Percentiles rank a stretch among this genome's conserved stretches.
Evolutionary conservation across 2,329 filamentous ascomycete species (phyloP).

Genomic region (Fusarium longipes): DNA sequence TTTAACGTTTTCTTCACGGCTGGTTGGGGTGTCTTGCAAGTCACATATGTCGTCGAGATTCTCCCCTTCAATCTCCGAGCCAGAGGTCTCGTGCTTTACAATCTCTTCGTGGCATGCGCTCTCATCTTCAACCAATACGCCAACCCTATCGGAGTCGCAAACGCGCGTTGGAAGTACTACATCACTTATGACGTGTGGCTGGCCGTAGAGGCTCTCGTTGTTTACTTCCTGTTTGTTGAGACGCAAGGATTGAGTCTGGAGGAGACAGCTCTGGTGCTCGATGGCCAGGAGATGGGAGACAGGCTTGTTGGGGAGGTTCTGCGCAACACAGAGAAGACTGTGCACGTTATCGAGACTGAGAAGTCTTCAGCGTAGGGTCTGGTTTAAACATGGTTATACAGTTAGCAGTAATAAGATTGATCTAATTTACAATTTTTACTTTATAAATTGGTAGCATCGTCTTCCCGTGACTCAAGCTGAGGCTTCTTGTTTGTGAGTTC

Average conservation of each 20-base stretch:
- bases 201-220: constrained; percentile 11
- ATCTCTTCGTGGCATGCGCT: constrained; percentile 8
- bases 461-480: not conserved
- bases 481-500: rapidly evolving
- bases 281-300: constrained; percentile 51
- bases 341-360: constrained; percentile 10
- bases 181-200: constrained; percentile 17
- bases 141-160: constrained; percentile 11
- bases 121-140: constrained; percentile 22
- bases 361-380: not conserved
- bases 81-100: constrained; percentile 3
- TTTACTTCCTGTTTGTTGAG: constrained; percentile 22
- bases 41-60: constrained; percentile 20
- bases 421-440: not conserved
- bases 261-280: constrained; percentile 13
- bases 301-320: constrained; percentile 18
- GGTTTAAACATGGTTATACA: rapidly evolving
- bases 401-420: not conserved
- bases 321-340: constrained; percentile 4
- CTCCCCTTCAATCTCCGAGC: constrained; percentile 13
- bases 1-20: constrained; percentile 21
- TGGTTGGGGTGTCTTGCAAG: constrained; percentile 19
- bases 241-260: constrained; percentile 5
- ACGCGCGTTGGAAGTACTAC: constrained; percentile 16
- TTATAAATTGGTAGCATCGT: rapidly evolving